Conservation (phyloP, 192 early-diverging fungal genomes). For the Gorgonomyces haynaldii region DNA sequence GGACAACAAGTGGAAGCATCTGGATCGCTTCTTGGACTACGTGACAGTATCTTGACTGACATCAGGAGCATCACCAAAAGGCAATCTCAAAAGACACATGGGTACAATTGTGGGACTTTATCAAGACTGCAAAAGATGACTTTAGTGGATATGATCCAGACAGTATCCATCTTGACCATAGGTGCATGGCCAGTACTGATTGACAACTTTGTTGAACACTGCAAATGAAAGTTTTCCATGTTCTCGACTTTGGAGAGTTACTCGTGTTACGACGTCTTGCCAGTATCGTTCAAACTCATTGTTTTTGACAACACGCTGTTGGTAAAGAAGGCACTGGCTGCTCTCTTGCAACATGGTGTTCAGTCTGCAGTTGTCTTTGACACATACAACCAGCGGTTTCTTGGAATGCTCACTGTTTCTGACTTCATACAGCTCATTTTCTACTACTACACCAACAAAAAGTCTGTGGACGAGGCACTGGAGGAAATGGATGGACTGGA, state of each 20-base stretch:
- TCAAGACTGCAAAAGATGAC: conserved; percentile 41
- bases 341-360: conserved; percentile 87
- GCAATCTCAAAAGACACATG: conserved; percentile 77
- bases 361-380: conserved; percentile 92
- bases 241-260: conserved; percentile 29
- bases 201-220: conserved; percentile 50
- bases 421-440: conserved; percentile 92
- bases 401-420: conserved; percentile 61
- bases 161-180: neutral
- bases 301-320: conserved; percentile 82
- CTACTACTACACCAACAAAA: conserved; percentile 65
- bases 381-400: conserved; percentile 62
- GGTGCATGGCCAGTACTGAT: conserved; percentile 79
- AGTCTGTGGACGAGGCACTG: conserved; percentile 65
- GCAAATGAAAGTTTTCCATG: no score
- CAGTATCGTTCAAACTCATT: conserved; percentile 79
- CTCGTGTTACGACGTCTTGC: conserved; percentile 83
- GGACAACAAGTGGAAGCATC: conserved; percentile 39
- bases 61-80: conserved; percentile 60
- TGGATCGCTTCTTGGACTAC: conserved; percentile 61
- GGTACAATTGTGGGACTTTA: conserved; percentile 72
- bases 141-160: conserved; percentile 63
- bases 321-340: conserved; percentile 83
- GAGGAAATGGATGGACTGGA: conserved; percentile 76
- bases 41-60: conserved; percentile 29